Conservation (phyloP, 352 stramenopile genomes). For the Blastocystis sp. region DNA sequence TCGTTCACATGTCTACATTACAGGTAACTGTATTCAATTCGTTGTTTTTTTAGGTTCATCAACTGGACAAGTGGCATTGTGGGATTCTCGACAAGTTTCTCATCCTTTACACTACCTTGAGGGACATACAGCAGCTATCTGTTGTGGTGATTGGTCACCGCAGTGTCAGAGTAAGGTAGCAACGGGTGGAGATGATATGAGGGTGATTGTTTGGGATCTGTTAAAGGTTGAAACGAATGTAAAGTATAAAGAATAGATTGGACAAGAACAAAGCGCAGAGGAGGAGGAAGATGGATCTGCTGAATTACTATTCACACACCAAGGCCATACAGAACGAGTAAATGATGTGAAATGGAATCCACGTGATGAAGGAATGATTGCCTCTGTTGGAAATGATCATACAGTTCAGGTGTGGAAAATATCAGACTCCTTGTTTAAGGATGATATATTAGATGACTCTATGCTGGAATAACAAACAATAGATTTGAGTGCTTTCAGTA, state of each 20-base stretch:
- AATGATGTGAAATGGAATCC: slow-evolving; percentile 94
- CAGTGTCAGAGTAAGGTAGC: slow-evolving; percentile 92
- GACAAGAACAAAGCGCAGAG: slow-evolving; percentile 49
- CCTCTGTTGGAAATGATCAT: slow-evolving; percentile 96
- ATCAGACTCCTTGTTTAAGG: not conserved
- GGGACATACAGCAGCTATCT: slow-evolving; percentile 93
- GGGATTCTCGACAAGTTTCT: slow-evolving; percentile 83
- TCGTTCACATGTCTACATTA: slow-evolving; percentile 91
- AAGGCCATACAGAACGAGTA: slow-evolving; percentile 94
- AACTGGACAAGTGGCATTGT: slow-evolving; percentile 71
- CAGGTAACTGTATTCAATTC: slow-evolving; percentile 72
- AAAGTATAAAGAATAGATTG: not conserved
- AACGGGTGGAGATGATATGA: slow-evolving; percentile 90
- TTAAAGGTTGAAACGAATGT: slow-evolving; percentile 71
- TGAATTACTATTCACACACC: slow-evolving; percentile 98
- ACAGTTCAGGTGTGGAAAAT: slow-evolving; percentile 83
- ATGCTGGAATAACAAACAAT: slow-evolving; percentile 30
- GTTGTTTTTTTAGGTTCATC: not conserved
- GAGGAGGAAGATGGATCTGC: slow-evolving; percentile 84
- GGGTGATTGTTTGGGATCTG: slow-evolving; percentile 94
- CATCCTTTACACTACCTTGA: slow-evolving; percentile 88
- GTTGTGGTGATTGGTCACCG: slow-evolving; percentile 91
- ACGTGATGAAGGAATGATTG: slow-evolving; percentile 86
- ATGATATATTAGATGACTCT: slow-evolving; percentile 9
- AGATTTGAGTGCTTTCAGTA: not conserved